phyloP scores from a whole-genome alignment of 2,329 filamentous ascomycete genomes.

The Xylariales sp. region DNA sequence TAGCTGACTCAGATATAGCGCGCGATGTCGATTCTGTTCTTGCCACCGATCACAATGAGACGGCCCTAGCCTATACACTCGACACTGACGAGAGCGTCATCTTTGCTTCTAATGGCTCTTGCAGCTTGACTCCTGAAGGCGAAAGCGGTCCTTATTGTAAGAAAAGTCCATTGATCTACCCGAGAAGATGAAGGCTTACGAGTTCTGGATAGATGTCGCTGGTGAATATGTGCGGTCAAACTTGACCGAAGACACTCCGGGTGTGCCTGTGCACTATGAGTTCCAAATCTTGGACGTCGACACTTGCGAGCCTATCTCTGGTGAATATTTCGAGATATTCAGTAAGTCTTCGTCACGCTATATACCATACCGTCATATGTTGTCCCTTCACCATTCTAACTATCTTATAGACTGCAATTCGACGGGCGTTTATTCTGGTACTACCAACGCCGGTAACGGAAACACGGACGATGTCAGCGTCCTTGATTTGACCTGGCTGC shows the following conservation, averaged over 20 bases:
- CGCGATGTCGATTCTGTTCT: background rate
- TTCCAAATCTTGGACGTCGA: conserved; percentile 32
- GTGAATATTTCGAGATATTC: conserved; percentile 44
- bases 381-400: conserved; percentile 45
- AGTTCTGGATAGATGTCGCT: conserved; percentile 37
- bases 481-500: conserved; percentile 35
- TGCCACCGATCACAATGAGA: background rate
- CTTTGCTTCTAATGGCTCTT: conserved; percentile 23
- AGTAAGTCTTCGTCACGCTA: background rate
- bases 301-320: conserved; percentile 28
- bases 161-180: conserved; percentile 13
- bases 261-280: conserved; percentile 34
- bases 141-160: conserved; percentile 25
- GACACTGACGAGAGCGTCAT: conserved; percentile 30
- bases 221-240: conserved; percentile 32
- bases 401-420: conserved; percentile 40
- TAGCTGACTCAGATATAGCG: background rate
- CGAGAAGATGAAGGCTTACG: no score
- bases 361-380: conserved; percentile 32
- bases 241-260: conserved; percentile 30
- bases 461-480: conserved; percentile 35
- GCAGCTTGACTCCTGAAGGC: conserved; percentile 22
- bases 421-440: conserved; percentile 38
- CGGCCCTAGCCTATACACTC: conserved; percentile 23
- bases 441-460: conserved; percentile 32